Conservation (phyloP, 2,329 filamentous ascomycete species). For the Neospermospora avenae region DNA sequence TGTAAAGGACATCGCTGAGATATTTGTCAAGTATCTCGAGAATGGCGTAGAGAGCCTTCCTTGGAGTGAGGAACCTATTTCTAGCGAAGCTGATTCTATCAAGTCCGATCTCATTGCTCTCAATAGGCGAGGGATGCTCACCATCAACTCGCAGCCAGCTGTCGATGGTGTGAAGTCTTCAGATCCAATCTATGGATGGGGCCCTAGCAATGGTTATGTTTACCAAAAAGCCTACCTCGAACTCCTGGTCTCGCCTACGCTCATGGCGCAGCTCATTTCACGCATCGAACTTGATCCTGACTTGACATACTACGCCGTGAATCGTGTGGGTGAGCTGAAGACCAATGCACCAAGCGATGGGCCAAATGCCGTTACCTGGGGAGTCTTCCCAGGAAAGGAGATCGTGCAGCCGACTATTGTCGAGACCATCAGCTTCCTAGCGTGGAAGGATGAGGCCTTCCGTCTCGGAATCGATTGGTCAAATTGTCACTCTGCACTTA, state of each 20-base stretch:
- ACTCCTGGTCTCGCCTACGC: slow-evolving; percentile 75
- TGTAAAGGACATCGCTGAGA: slow-evolving; percentile 72
- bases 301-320: slow-evolving; percentile 92
- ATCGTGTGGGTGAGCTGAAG: slow-evolving; percentile 73
- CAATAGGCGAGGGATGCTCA: slow-evolving; percentile 83
- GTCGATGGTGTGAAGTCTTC: slow-evolving; percentile 88
- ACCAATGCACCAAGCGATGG: slow-evolving; percentile 83
- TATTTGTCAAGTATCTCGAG: slow-evolving; percentile 83
- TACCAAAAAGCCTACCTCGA: slow-evolving; percentile 99
- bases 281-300: slow-evolving; percentile 76
- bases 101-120: slow-evolving; percentile 73
- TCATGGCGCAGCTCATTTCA: slow-evolving; percentile 72
- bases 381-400: slow-evolving; percentile 97
- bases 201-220: slow-evolving; percentile 89
- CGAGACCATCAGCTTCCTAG: slow-evolving; percentile 93
- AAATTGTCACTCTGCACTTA: slow-evolving; percentile 76
- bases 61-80: slow-evolving; percentile 90
- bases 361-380: slow-evolving; percentile 98
- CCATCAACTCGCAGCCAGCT: slow-evolving; percentile 96
- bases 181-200: slow-evolving; percentile 88
- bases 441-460: slow-evolving; percentile 98
- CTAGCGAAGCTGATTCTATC: slow-evolving; percentile 76
- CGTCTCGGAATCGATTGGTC: slow-evolving; percentile 91
- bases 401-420: slow-evolving; percentile 99
- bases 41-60: slow-evolving; percentile 79